Evolutionary conservation across 352 stramenopile species (phyloP).

Genomic region (Phytophthora cryptogea): DNA sequence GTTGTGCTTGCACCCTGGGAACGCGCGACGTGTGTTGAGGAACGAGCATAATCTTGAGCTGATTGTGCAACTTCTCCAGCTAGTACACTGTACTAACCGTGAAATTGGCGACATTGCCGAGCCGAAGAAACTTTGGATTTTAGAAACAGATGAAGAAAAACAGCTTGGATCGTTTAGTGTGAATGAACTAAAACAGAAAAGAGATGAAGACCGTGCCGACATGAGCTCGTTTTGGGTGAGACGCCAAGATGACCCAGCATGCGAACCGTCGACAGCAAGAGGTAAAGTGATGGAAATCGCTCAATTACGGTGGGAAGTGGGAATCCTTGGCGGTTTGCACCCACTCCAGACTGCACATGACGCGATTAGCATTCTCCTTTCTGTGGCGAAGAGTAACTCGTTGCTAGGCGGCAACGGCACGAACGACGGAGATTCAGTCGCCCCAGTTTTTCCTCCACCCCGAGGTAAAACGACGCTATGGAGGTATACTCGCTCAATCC

Average conservation of each 20-base stretch:
- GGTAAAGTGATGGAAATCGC: slow-evolving; percentile 61
- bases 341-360: slow-evolving; percentile 71
- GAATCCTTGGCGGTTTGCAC: slow-evolving; percentile 51
- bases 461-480: slow-evolving; percentile 57
- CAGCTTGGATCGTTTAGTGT: slow-evolving; percentile 44
- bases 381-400: slow-evolving; percentile 66
- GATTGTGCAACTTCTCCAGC: slow-evolving; percentile 64
- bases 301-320: slow-evolving; percentile 83
- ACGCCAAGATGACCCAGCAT: slow-evolving; percentile 41
- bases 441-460: slow-evolving; percentile 61
- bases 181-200: slow-evolving; percentile 54
- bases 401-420: slow-evolving; percentile 35
- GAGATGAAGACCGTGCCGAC: slow-evolving; percentile 31
- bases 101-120: slow-evolving; percentile 21
- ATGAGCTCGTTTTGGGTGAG: slow-evolving; percentile 38
- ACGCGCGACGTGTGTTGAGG: slow-evolving; percentile 58
- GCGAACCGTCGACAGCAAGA: slow-evolving; percentile 31
- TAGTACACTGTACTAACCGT: slow-evolving; percentile 57
- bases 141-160: slow-evolving; percentile 40
- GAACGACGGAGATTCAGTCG: slow-evolving; percentile 12
- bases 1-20: slow-evolving; percentile 49
- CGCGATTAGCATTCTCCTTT: slow-evolving; percentile 64
- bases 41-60: slow-evolving; percentile 50
- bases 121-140: slow-evolving; percentile 53
- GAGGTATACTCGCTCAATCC: slow-evolving; percentile 46